Evolutionary conservation across 1,139 yeast genomes (phyloP).

Genomic region (Casaregolazyma lundiana): DNA sequence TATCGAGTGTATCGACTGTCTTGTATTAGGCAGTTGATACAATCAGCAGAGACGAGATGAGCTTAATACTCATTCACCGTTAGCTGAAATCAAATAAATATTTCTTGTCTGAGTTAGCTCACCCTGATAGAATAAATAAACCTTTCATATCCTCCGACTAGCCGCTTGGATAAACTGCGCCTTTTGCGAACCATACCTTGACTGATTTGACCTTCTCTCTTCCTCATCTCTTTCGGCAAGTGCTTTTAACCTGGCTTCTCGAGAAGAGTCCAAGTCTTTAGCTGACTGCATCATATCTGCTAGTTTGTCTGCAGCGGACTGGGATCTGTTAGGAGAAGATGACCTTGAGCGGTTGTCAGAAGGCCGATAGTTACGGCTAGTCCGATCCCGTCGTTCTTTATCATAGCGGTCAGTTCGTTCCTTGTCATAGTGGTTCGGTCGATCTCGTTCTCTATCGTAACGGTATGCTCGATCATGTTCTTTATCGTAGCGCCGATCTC

Average conservation of each 20-base stretch:
- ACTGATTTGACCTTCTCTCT: constrained; percentile 54
- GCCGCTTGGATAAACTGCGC: neutral
- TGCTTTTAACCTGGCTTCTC: constrained; percentile 46
- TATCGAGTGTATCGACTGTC: too few relatives aligned
- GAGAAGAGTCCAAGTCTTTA: constrained; percentile 31
- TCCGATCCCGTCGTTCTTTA: too few relatives aligned
- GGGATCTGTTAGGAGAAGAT: neutral
- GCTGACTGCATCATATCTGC: constrained; percentile 15
- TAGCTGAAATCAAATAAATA: too few relatives aligned
- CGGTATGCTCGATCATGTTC: too few relatives aligned
- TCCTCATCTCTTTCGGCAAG: constrained; percentile 58
- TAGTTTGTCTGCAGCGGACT: constrained; percentile 6
- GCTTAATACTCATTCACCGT: too few relatives aligned
- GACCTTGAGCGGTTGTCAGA: neutral
- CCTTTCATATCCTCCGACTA: neutral
- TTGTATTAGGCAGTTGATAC: too few relatives aligned
- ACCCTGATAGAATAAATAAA: too few relatives aligned
- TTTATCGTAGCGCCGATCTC: too few relatives aligned
- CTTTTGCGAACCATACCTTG: neutral
- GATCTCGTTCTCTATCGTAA: too few relatives aligned
- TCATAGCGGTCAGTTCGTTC: neutral
- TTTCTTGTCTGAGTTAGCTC: too few relatives aligned
- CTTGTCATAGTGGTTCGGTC: neutral
- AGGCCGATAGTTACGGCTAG: too few relatives aligned
- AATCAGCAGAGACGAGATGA: too few relatives aligned